These are phyloP conservation scores for Nymphaea thermarum DNA, from an alignment of 164 flowering plant species.

Conservation along the genomic window DNA sequence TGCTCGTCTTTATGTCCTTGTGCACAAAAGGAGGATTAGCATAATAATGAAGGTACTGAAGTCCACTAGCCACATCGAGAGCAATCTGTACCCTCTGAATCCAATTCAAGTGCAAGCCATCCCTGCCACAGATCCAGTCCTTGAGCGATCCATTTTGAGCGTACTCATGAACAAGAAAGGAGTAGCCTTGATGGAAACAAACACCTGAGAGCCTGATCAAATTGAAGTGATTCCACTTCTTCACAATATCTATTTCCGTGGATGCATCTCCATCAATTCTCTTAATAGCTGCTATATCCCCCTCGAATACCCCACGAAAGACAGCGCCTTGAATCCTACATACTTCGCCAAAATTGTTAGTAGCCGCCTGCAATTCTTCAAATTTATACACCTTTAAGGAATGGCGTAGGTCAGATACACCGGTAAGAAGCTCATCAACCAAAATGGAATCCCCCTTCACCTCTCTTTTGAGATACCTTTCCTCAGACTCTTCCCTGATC, in stretches of 20 bases:
- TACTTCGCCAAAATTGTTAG: slow-evolving; percentile 41
- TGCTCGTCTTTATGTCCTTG: slow-evolving; percentile 52
- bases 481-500: slow-evolving; percentile 17
- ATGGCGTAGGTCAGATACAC: slow-evolving; percentile 23
- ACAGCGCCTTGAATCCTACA: slow-evolving; percentile 46
- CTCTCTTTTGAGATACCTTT: slow-evolving; percentile 14
- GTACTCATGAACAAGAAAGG: slow-evolving; percentile 70
- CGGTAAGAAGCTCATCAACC: slow-evolving; percentile 23
- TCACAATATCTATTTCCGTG: slow-evolving; percentile 42
- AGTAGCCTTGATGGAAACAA: slow-evolving; percentile 36
- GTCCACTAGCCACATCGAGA: slow-evolving; percentile 60
- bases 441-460: slow-evolving; percentile 14
- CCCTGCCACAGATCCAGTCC: slow-evolving; percentile 41
- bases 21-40: slow-evolving; percentile 63
- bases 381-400: slow-evolving; percentile 43
- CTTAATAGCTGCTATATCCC: slow-evolving; percentile 52
- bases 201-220: slow-evolving; percentile 48
- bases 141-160: slow-evolving; percentile 52
- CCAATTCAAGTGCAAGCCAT: slow-evolving; percentile 37
- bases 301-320: slow-evolving; percentile 47
- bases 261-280: slow-evolving; percentile 44
- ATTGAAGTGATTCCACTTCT: slow-evolving; percentile 58
- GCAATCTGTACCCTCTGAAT: slow-evolving; percentile 50
- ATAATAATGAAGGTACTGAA: slow-evolving; percentile 65
- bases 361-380: slow-evolving; percentile 48